Evolutionary conservation across 257 asterid species (phyloP), one percentile per base, ranked within the genome.

Genomic region (Oldenlandia corymbosa): DNA sequence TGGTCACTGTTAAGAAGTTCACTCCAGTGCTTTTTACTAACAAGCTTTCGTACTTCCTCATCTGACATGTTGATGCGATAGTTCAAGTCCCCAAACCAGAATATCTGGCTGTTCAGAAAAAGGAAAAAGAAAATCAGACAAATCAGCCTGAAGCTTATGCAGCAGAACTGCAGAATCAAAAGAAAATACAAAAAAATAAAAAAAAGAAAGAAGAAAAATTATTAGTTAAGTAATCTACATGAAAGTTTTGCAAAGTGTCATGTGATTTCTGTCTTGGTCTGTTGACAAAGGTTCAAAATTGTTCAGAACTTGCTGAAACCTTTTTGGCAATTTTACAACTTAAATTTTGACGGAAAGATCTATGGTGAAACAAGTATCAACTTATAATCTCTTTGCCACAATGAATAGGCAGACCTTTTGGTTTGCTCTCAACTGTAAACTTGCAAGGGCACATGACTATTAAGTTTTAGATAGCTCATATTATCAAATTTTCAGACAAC

Each of bases 71-170:
- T 86, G 75, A 91, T 75, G 49, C 98, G 94, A 73, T 91, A 91
- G 41, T 91, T 91, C 79, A 91, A 73, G 72, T 91, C 98, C n/a
- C 98, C 98, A 59, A 91, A 86, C 96, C 98, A 91, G 83, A 91
- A 91, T 83, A 88, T 86, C 81, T 83, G 85, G 73, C 96, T 91
- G 96, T 73, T 68, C 57, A 74, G 51, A 41, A n/a, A 64, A 53
- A 3, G 69, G 32, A 76, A 18, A 45, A 32, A 18, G 0, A 32
- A 11, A n/a, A n/a, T n/a, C n/a, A n/a, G n/a, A n/a, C n/a, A 34
- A 27, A 32, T 46, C 31, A 58, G 46, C 39, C 47, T 24, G 11
- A n/a, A 30, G 31, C 64, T 36, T n/a, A 11, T 57, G 50, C 17
- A 13, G 52, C 34, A 34, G 14, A 47, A 59, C 4, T n/a, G n/a